A percentile compares a stretch with the other conserved stretches of the same genome.
These are phyloP conservation scores for Mariannaea elegans DNA, from an alignment of 2,329 filamentous ascomycete genomes.

Conservation along the genomic window DNA sequence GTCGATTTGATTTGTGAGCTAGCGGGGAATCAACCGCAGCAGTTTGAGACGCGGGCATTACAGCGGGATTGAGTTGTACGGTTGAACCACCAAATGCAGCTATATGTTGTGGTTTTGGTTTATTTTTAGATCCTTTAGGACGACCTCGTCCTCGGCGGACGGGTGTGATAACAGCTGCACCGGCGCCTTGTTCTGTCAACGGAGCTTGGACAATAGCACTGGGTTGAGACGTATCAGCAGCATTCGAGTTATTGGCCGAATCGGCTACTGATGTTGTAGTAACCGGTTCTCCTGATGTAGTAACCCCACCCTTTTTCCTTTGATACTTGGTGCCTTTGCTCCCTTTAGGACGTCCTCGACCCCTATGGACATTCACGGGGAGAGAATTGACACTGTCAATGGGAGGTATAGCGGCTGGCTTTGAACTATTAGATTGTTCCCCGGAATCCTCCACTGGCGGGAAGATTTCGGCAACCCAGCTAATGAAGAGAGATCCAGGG, in stretches of 20 bases:
- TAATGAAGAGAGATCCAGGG: slow-evolving; percentile 65
- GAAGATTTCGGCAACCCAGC: slow-evolving; percentile 72
- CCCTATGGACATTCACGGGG: slow-evolving; percentile 39
- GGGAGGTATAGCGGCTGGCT: background rate
- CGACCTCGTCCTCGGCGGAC: slow-evolving; percentile 47
- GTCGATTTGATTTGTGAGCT: slow-evolving; percentile 24
- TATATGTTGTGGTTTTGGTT: slow-evolving; percentile 42
- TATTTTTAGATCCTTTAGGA: slow-evolving; percentile 58
- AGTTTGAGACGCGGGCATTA: slow-evolving; percentile 1
- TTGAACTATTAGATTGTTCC: slow-evolving; percentile 34
- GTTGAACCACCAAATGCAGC: slow-evolving; percentile 8
- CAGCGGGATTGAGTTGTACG: background rate
- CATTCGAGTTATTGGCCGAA: slow-evolving; percentile 5
- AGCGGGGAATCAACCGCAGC: slow-evolving; percentile 23
- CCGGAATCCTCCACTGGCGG: slow-evolving; percentile 48
- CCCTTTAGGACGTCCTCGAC: slow-evolving; percentile 64
- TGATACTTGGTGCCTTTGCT: slow-evolving; percentile 55
- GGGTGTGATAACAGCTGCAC: slow-evolving; percentile 29
- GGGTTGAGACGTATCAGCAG: slow-evolving; percentile 10
- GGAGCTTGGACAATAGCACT: slow-evolving; percentile 18
- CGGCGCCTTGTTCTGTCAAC: slow-evolving; percentile 23
- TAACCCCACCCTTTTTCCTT: slow-evolving; percentile 53
- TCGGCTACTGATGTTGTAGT: slow-evolving; percentile 8
- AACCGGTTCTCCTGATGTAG: slow-evolving; percentile 52
- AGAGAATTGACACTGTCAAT: slow-evolving; percentile 40